These are phyloP conservation scores for Cocos nucifera DNA, from an alignment of 176 grass and related monocot species.

Conservation along the genomic window DNA sequence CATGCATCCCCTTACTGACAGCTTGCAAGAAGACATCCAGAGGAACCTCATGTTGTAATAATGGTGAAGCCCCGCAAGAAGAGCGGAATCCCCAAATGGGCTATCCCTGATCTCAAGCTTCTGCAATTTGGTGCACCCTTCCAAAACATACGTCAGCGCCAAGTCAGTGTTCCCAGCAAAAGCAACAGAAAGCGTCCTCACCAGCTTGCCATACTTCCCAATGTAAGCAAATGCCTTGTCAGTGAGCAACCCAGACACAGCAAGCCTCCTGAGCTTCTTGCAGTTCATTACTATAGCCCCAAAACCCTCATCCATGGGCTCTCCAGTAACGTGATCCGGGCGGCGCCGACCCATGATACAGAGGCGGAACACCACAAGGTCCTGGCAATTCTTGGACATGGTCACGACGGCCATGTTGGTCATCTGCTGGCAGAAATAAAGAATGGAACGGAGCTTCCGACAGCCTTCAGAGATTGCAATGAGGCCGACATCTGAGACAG, in stretches of 20 bases:
- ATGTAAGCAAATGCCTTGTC: constrained; percentile 11
- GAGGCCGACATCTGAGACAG: constrained; percentile 6
- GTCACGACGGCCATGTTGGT: neutral
- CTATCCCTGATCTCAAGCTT: constrained; percentile 20
- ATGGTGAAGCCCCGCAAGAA: constrained; percentile 8
- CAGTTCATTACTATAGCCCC: constrained; percentile 18
- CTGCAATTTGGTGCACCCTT: constrained; percentile 6
- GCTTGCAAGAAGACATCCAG: constrained; percentile 20
- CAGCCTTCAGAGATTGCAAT: constrained; percentile 13
- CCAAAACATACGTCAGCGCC: neutral
- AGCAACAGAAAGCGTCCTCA: constrained; percentile 7
- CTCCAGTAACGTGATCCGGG: neutral
- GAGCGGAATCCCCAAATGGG: constrained; percentile 1
- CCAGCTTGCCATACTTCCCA: constrained; percentile 5
- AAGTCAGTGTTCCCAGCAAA: constrained; percentile 6
- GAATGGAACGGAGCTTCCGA: constrained; percentile 8
- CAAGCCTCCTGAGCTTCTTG: constrained; percentile 13
- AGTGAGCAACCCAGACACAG: constrained; percentile 10
- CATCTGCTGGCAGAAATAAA: constrained; percentile 17
- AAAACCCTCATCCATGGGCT: constrained; percentile 16
- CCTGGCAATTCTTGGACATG: constrained; percentile 19
- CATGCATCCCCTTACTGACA: neutral
- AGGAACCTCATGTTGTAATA: constrained; percentile 22
- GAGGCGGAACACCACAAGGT: constrained; percentile 12
- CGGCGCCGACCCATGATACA: constrained; percentile 12